Conservation (phyloP, 2,329 filamentous ascomycete genomes). For the Fusarium humuli region DNA sequence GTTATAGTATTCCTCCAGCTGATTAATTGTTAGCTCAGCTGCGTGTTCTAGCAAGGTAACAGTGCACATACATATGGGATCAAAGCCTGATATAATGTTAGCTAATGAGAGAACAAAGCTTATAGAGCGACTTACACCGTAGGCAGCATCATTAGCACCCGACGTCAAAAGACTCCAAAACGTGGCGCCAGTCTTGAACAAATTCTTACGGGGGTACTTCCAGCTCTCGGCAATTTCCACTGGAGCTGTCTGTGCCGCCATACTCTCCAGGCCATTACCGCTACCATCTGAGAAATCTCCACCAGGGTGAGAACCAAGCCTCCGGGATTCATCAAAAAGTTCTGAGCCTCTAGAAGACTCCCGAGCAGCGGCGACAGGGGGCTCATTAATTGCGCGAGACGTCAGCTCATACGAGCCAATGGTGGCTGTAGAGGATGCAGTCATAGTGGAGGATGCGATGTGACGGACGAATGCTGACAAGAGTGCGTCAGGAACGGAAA, state of each 20-base stretch:
- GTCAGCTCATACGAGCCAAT: slow-evolving; percentile 36
- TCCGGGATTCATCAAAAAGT: not conserved
- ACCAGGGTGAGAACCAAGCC: not conserved
- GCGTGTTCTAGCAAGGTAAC: not conserved
- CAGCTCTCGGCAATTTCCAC: slow-evolving; percentile 30
- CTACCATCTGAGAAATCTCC: not conserved
- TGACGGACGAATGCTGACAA: slow-evolving; percentile 21
- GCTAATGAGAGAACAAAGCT: not conserved
- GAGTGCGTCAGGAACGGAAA: not conserved
- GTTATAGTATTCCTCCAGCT: slow-evolving; percentile 64
- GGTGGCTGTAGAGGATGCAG: slow-evolving; percentile 32
- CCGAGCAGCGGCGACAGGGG: slow-evolving; percentile 9
- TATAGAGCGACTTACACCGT: slow-evolving; percentile 59
- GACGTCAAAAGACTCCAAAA: slow-evolving; percentile 70
- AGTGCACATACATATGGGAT: slow-evolving; percentile 57
- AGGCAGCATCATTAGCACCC: slow-evolving; percentile 69
- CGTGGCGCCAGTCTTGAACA: slow-evolving; percentile 61
- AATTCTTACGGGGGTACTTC: slow-evolving; percentile 52
- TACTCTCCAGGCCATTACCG: slow-evolving; percentile 19
- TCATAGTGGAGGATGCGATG: slow-evolving; percentile 15
- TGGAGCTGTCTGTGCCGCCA: slow-evolving; percentile 1
- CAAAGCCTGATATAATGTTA: slow-evolving; percentile 54
- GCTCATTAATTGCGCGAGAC: slow-evolving; percentile 14
- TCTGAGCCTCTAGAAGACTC: not conserved
- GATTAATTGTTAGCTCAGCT: not conserved